phyloP scores from a whole-genome alignment of 208 protist species.

The Acanthamoeba healyi region DNA sequence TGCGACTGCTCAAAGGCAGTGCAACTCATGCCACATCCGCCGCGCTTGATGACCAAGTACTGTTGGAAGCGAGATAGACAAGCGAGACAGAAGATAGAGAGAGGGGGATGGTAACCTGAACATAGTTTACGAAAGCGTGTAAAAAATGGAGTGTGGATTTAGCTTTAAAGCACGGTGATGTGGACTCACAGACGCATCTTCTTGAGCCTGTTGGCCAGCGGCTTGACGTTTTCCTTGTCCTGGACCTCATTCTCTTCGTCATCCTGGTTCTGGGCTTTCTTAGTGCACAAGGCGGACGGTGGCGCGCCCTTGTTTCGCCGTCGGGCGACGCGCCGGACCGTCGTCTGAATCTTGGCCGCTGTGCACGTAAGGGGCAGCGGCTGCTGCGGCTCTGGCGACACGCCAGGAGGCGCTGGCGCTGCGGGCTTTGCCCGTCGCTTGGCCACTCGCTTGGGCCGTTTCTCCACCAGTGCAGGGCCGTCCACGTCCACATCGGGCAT shows the following conservation, averaged over 20 bases:
- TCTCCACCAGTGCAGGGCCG: not conserved
- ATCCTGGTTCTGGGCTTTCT: not conserved
- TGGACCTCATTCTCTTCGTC: not conserved
- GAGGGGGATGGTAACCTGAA: too few relatives aligned
- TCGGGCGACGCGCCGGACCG: not conserved
- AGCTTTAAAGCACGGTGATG: not conserved
- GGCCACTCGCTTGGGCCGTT: not conserved
- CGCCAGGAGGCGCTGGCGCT: not conserved
- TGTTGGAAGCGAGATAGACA: too few relatives aligned
- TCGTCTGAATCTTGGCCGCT: not conserved
- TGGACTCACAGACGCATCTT: constrained; percentile 8
- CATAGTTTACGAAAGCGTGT: too few relatives aligned
- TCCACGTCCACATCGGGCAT: not conserved
- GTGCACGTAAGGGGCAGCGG: not conserved
- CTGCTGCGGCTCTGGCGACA: not conserved
- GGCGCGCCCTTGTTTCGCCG: not conserved
- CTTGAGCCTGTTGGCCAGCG: constrained; percentile 32
- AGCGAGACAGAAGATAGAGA: too few relatives aligned
- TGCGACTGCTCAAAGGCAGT: too few relatives aligned
- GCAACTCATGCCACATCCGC: too few relatives aligned
- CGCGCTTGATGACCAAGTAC: too few relatives aligned
- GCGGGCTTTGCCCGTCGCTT: not conserved
- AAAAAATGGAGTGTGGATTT: too few relatives aligned
- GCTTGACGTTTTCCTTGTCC: constrained; percentile 10
- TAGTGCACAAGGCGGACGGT: not conserved